phyloP scores from a whole-genome alignment of 768 basidiomycete genomes.

The Boletus reticulatus region DNA sequence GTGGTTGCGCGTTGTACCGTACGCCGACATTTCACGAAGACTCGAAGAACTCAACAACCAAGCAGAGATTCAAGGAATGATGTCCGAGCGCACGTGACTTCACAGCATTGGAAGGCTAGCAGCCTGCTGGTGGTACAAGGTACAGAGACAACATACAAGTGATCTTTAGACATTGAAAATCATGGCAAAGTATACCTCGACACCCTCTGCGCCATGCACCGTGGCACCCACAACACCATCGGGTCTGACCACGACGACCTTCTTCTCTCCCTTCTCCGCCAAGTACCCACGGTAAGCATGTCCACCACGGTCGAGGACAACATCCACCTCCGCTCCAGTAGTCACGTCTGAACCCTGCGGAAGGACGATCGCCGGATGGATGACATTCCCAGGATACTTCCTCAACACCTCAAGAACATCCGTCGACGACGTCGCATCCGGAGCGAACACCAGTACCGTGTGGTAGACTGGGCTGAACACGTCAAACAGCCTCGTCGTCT shows the following conservation, averaged over 20 bases:
- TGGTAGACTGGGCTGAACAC: conserved; percentile 24
- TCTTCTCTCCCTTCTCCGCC: conserved; percentile 27
- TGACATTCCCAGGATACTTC: neutral
- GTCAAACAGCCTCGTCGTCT: conserved; percentile 18
- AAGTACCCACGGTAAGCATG: conserved; percentile 42
- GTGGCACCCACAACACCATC: conserved; percentile 43
- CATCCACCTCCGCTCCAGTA: conserved; percentile 21
- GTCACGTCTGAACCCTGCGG: neutral
- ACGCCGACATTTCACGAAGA: conserved; percentile 43
- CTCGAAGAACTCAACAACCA: neutral
- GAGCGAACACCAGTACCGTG: conserved; percentile 30
- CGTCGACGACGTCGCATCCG: neutral
- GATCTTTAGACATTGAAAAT: conserved; percentile 5
- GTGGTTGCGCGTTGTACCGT: conserved; percentile 51
- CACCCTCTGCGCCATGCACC: conserved; percentile 17
- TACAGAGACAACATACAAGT: too few relatives aligned
- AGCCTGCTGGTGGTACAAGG: too few relatives aligned
- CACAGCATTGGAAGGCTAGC: too few relatives aligned
- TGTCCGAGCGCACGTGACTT: conserved; percentile 11
- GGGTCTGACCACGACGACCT: conserved; percentile 40
- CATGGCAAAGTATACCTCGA: conserved; percentile 14
- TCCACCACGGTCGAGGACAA: conserved; percentile 36
- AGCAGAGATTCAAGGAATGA: neutral
- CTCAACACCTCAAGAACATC: conserved; percentile 9
- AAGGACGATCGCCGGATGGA: conserved; percentile 14